These are phyloP conservation scores for Fusarium incarnatum DNA, from an alignment of 2,329 filamentous ascomycete species.

Conservation along the genomic window DNA sequence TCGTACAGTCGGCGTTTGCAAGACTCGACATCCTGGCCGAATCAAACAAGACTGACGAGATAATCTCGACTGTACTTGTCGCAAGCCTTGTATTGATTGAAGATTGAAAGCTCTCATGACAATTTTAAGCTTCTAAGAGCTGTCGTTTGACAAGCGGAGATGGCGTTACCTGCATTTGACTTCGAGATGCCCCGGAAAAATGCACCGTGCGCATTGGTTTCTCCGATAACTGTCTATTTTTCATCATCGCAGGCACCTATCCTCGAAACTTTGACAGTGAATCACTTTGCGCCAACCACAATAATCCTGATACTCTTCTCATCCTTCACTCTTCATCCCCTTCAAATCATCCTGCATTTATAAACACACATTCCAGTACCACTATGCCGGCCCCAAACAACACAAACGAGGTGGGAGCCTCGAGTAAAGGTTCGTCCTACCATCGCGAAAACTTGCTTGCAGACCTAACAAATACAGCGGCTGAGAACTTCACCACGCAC, in stretches of 20 bases:
- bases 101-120: slow-evolving; percentile 49
- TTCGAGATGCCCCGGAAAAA: not conserved
- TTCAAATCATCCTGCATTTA: not conserved
- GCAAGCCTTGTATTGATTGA: slow-evolving; percentile 44
- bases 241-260: slow-evolving; percentile 12
- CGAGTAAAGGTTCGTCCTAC: slow-evolving; percentile 58
- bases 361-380: not conserved
- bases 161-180: slow-evolving; percentile 13
- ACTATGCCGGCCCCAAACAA: slow-evolving; percentile 54
- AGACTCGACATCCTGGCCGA: slow-evolving; percentile 47
- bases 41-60: slow-evolving; percentile 41
- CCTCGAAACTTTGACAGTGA: slow-evolving; percentile 22
- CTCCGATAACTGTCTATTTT: slow-evolving; percentile 41
- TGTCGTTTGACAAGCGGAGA: slow-evolving; percentile 15
- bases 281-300: slow-evolving; percentile 40
- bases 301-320: not conserved
- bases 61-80: slow-evolving; percentile 36
- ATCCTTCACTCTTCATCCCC: too few relatives aligned
- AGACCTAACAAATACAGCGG: slow-evolving; percentile 61
- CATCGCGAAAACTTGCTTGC: not conserved
- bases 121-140: not conserved
- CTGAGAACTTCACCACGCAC: slow-evolving; percentile 75
- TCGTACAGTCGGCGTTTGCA: slow-evolving; percentile 39
- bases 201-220: slow-evolving; percentile 37
- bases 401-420: slow-evolving; percentile 59